Percentiles rank a stretch among this genome's conserved stretches.
These are phyloP conservation scores for Mortierella alpina DNA, from an alignment of 192 early-diverging fungal species.

Conservation along the genomic window DNA sequence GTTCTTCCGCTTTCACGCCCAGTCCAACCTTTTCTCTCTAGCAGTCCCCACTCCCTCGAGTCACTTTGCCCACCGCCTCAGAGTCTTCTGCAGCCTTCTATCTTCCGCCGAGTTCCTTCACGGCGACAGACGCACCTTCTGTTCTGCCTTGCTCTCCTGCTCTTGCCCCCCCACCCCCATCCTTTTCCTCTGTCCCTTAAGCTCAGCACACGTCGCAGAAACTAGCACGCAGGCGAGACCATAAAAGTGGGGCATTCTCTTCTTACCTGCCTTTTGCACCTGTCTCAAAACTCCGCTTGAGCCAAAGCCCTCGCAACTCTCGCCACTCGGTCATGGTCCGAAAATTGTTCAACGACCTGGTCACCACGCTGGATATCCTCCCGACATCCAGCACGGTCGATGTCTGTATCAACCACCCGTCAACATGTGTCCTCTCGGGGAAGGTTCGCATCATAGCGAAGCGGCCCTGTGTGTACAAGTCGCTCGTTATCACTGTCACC, in stretches of 20 bases:
- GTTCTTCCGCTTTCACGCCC: background rate
- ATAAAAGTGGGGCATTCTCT: background rate
- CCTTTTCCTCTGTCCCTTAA: too few species aligned
- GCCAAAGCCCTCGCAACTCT: background rate
- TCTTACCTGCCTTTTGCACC: background rate
- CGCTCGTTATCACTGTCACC: conserved; percentile 18
- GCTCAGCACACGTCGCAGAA: too few species aligned
- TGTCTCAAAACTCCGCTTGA: background rate
- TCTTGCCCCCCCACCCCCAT: background rate
- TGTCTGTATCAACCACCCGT: conserved; percentile 27
- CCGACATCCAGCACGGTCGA: conserved; percentile 17
- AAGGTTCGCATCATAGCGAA: conserved; percentile 41
- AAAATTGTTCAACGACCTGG: conserved; percentile 38
- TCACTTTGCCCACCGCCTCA: background rate
- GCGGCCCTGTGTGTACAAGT: conserved; percentile 30
- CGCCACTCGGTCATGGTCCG: conserved; percentile 9
- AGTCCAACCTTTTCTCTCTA: background rate
- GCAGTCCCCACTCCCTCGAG: background rate
- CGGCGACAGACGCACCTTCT: too few species aligned
- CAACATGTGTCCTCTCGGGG: conserved; percentile 20
- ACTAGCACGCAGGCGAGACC: background rate
- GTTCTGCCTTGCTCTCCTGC: background rate
- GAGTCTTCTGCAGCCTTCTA: too few species aligned
- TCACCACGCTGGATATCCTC: conserved; percentile 38
- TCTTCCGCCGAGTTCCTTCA: too few species aligned